These are phyloP conservation scores for Pseudocercospora vitis DNA, from an alignment of 2,329 filamentous ascomycete genomes.

Conservation along the genomic window DNA sequence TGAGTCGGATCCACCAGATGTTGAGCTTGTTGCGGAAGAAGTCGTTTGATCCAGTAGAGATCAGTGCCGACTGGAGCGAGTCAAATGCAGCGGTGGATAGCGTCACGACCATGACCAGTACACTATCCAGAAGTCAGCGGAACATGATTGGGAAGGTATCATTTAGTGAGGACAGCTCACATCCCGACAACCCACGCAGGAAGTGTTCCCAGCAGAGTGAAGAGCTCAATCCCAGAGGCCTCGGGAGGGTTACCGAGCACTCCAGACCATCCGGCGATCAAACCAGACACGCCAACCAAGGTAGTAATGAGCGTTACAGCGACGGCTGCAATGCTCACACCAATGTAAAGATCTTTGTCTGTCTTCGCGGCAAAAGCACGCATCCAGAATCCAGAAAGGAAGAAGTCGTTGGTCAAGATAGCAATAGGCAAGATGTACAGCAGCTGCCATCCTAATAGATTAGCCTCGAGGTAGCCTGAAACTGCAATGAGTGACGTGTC, in stretches of 20 bases:
- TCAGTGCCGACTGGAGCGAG: conserved; percentile 76
- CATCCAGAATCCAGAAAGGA: conserved; percentile 81
- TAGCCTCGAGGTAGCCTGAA: conserved; percentile 68
- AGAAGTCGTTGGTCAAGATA: conserved; percentile 82
- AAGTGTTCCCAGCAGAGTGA: conserved; percentile 69
- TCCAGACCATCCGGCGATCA: conserved; percentile 77
- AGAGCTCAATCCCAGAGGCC: conserved; percentile 70
- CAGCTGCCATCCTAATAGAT: conserved; percentile 77
- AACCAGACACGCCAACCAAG: conserved; percentile 69
- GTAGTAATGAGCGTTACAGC: conserved; percentile 68
- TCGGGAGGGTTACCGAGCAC: conserved; percentile 63
- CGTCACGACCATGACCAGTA: conserved; percentile 70
- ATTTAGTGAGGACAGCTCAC: no score
- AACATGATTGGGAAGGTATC: no score
- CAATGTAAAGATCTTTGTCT: conserved; percentile 75
- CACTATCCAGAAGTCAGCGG: conserved; percentile 32
- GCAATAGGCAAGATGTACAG: conserved; percentile 81
- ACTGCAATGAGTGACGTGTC: conserved; percentile 66
- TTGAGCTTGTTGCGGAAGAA: conserved; percentile 78
- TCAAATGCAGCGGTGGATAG: conserved; percentile 79
- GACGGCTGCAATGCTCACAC: conserved; percentile 66
- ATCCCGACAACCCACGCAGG: conserved; percentile 81
- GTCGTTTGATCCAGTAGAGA: conserved; percentile 78
- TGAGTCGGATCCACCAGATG: conserved; percentile 69
- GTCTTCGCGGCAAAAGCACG: conserved; percentile 78